Evolutionary conservation across 139 green algal genomes (phyloP).

Genomic region (Edaphochlamys debaryana): DNA sequence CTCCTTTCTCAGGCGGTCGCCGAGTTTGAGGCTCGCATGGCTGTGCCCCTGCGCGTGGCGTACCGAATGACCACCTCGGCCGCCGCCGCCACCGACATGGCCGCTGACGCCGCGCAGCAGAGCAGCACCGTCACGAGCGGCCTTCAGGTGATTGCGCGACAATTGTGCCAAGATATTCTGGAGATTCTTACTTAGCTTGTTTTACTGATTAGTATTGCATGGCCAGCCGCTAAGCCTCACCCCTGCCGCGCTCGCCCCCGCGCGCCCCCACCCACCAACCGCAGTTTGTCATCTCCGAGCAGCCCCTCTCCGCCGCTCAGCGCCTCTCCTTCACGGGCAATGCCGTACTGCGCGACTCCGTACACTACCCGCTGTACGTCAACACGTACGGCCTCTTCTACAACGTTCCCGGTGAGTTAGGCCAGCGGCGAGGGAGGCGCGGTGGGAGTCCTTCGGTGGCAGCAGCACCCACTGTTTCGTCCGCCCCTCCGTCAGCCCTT

Average conservation of each 20-base stretch:
- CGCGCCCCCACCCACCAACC: no score
- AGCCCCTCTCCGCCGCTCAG: background rate
- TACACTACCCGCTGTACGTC: constrained; percentile 19
- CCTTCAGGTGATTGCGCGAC: background rate
- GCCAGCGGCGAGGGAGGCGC: no score
- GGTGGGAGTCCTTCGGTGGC: no score
- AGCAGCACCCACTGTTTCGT: no score
- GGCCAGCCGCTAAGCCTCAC: background rate
- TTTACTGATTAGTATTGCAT: no score
- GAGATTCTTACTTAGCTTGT: background rate
- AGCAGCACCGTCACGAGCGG: background rate
- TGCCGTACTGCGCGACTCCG: background rate
- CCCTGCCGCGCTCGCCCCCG: no score
- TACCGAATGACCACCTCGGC: background rate
- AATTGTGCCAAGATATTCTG: background rate
- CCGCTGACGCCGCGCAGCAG: background rate
- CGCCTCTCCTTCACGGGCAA: constrained; percentile 17
- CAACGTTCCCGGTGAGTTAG: constrained; percentile 6
- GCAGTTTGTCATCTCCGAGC: constrained; percentile 18
- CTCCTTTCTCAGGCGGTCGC: background rate
- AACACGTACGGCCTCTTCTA: constrained; percentile 16
- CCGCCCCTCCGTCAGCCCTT: no score
- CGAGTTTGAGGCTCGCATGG: background rate
- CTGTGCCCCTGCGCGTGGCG: background rate
- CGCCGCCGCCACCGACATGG: background rate